These are phyloP conservation scores for Chaetomium cochliodes DNA, from an alignment of 495 filamentous ascomycete genomes.

Conservation along the genomic window DNA sequence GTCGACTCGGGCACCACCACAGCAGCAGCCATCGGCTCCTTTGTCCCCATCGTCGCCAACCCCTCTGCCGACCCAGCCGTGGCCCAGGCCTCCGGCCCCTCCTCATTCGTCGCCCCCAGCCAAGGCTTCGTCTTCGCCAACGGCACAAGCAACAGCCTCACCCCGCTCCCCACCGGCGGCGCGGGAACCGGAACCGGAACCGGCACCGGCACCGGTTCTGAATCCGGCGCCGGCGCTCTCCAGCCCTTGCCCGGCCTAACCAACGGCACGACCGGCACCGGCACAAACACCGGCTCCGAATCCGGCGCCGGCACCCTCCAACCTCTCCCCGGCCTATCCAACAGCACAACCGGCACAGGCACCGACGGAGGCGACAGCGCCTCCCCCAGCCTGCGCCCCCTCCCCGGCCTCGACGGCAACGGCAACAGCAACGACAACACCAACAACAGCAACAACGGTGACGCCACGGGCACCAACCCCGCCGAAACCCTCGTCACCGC, in stretches of 20 bases:
- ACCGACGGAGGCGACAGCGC: not conserved
- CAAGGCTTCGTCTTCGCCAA: conserved; percentile 11
- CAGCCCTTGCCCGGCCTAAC: not conserved
- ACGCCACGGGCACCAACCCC: not conserved
- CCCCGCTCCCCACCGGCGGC: not conserved
- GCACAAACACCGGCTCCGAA: not conserved
- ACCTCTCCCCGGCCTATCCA: not conserved
- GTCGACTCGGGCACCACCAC: not conserved
- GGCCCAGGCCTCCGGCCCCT: not conserved
- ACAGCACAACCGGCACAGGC: not conserved
- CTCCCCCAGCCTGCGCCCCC: not conserved
- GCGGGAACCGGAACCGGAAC: not conserved
- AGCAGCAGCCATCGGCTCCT: conserved; percentile 6
- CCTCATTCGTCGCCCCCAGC: conserved; percentile 11
- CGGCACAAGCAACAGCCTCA: conserved; percentile 1
- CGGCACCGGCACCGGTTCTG: too few species aligned
- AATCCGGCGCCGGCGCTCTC: not conserved
- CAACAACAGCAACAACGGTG: not conserved
- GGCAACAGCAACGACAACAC: not conserved
- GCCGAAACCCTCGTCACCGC: not conserved
- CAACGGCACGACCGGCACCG: not conserved
- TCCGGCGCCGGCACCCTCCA: not conserved
- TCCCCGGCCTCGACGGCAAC: not conserved
- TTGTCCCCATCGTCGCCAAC: not conserved
- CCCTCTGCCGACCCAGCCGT: not conserved